Evolutionary conservation across 768 basidiomycete genomes (phyloP), one percentile per base, ranked within the genome.

Genomic region (Botryobasidium botryosum): DNA sequence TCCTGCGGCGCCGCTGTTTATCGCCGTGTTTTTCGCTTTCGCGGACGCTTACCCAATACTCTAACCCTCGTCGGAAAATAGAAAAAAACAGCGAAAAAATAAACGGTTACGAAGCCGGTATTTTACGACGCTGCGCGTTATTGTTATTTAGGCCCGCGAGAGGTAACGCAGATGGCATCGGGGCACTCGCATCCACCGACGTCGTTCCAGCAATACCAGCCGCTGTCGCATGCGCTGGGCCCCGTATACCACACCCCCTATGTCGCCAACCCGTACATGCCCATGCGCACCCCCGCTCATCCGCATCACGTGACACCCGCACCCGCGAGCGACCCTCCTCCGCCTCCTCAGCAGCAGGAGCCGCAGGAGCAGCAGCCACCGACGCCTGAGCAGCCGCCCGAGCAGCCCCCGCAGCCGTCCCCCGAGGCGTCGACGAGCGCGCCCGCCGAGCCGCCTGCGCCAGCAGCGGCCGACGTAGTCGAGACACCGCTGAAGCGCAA

Each of bases 361-460:
- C 31, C 8, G 31, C 31, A 33, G 31, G 31, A 17, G 31, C 10
- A 8, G 10, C 31, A 33, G 31, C 8, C 17, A 17, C 31, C 31
- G 31, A 33, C 48, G 31, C 17, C 46, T 18, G 45, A 18, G 21
- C 48, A 23, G 25, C 46, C 46, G 46, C 46, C 27, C 6, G 24
- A 48, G 13, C 48, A 36, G 35, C 45, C 13, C 15, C 45, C 29
- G 15, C 46, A 50, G 27, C 8, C 20, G 13, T 7, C 40, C 23
- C 15, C 40, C 28, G 25, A 42, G 27, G 8, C 40, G 8, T 26
- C 40, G 27, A 7, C 23, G 12, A 29, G 12, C 27, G 8, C 40
- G 13, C 18, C 48, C n/a, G 3, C 35, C 1, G 15, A 32, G 13
- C 45, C n/a, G 17, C 20, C 20, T 8, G n/a, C 48, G 15, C 26